Conservation (phyloP, 164 flowering plant genomes). For the Pachysandra terminalis region DNA sequence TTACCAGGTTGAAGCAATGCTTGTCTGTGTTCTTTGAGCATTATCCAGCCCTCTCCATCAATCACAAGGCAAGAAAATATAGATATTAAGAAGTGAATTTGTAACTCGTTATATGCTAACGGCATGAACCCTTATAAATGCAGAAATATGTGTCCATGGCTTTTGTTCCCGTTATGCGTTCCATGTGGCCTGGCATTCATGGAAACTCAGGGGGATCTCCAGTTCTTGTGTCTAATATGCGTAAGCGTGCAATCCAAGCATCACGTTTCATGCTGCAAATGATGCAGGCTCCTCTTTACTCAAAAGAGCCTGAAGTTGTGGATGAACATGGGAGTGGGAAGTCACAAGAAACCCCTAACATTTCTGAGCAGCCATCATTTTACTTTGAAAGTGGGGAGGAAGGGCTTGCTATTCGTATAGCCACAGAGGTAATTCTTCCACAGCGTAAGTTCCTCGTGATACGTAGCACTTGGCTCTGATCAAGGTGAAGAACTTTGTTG, state of each 20-base stretch:
- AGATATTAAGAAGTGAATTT: background rate
- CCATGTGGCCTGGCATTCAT: constrained; percentile 91
- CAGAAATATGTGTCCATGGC: constrained; percentile 81
- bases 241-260: constrained; percentile 84
- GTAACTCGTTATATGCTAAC: background rate
- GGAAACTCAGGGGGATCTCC: constrained; percentile 68
- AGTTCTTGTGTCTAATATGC: constrained; percentile 55
- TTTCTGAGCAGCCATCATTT: constrained; percentile 22
- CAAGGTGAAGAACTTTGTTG: too few species aligned
- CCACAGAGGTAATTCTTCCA: constrained; percentile 58
- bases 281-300: constrained; percentile 80
- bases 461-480: background rate
- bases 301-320: constrained; percentile 32
- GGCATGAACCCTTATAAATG: constrained; percentile 12
- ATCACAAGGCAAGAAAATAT: constrained; percentile 69
- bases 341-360: constrained; percentile 26
- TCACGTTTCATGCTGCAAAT: constrained; percentile 95
- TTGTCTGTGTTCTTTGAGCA: constrained; percentile 95
- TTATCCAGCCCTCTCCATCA: constrained; percentile 71
- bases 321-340: constrained; percentile 25
- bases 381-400: constrained; percentile 67
- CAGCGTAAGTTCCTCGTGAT: background rate
- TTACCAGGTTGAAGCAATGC: constrained; percentile 81
- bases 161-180: constrained; percentile 76
- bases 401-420: constrained; percentile 90